Evolutionary conservation across 1,284 basidiomycete species (phyloP).

Genomic region (Coniferiporia sulphurascens): DNA sequence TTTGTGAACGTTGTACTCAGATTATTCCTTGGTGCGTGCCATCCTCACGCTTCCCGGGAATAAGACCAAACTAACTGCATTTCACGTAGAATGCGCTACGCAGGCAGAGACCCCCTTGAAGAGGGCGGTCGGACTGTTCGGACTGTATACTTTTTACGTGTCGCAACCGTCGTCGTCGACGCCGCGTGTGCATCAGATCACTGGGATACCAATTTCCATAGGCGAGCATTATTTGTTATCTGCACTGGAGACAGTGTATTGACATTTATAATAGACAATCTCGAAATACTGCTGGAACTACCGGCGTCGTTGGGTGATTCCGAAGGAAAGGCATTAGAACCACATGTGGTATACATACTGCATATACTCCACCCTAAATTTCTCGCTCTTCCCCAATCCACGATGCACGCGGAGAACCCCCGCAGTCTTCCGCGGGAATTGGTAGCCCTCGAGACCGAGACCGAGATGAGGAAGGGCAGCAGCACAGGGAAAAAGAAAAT

Average conservation of each 20-base stretch:
- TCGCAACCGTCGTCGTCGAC: conserved; percentile 55
- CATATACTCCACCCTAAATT: conserved; percentile 44
- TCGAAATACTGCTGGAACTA: conserved; percentile 41
- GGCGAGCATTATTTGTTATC: conserved; percentile 29
- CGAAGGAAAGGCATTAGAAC: background rate
- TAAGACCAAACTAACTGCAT: background rate
- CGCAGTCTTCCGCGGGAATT: conserved; percentile 60
- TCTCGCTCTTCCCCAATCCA: conserved; percentile 51
- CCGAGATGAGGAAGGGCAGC: conserved; percentile 13
- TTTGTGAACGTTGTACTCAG: conserved; percentile 55
- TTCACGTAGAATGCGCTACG: conserved; percentile 45
- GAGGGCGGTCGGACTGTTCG: conserved; percentile 57
- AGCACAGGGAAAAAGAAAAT: conserved; percentile 41
- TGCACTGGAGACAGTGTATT: conserved; percentile 3
- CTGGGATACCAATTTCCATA: conserved; percentile 50
- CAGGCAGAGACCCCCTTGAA: conserved; percentile 44
- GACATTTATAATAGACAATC: conserved; percentile 41
- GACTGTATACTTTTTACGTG: conserved; percentile 59
- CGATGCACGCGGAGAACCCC: conserved; percentile 51
- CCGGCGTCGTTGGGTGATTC: conserved; percentile 26
- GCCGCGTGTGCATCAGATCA: conserved; percentile 42
- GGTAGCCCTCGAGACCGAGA: conserved; percentile 35
- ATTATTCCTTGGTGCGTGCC: conserved; percentile 60
- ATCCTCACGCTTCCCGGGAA: background rate
- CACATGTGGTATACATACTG: conserved; percentile 42